Evolutionary conservation across 352 stramenopile species (phyloP), one percentile per base, ranked within the genome.

Genomic region (Phytophthora sojae): DNA sequence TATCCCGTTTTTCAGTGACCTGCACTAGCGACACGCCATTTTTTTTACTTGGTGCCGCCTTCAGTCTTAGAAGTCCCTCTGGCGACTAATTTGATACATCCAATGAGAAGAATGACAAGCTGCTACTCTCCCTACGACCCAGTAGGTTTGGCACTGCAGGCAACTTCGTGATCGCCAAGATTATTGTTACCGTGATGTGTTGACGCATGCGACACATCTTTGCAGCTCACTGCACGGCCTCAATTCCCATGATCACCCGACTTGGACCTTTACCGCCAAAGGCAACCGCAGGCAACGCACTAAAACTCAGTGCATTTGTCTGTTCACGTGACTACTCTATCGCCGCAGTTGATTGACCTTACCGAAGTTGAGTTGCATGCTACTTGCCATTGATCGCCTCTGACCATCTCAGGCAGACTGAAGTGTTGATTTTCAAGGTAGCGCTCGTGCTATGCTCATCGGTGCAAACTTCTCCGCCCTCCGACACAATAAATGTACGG

Each of bases 141-240:
- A 12, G 37, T 44, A 6, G 35, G 9, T 12, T 42, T 5, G 35
- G 11, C 9, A 42, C 12, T 44, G 42, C 35, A 9, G 35, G 35
- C 35, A 44, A n/a, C 44, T 51, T 51, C 4, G 44, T 51, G 44
- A 51, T 51, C 44, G 17, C 6, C 44, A 23, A 19, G 15, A 51
- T 11, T 8, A 51, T 21, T 51, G 3, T 25, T 30, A 9, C 4
- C 37, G 26, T n/a, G 25, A 32, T 32, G 25, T 30, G 49, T 55
- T 55, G 49, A 55, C 23, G 49, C 49, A 55, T 55, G 49, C 49
- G 23, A 55, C 49, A 55, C 49, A 55, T 55, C 49, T 35, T 35
- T 29, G 49, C 49, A 17, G 49, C n/a, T 19, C 49, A 55, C n/a
- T n/a, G n/a, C n/a, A 19, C 5, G 11, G 21, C 42, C 42, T 15